Base-by-base conservation (phyloP, 2,329 filamentous ascomycete species). In the Verticillium nonalfalfae region DNA sequence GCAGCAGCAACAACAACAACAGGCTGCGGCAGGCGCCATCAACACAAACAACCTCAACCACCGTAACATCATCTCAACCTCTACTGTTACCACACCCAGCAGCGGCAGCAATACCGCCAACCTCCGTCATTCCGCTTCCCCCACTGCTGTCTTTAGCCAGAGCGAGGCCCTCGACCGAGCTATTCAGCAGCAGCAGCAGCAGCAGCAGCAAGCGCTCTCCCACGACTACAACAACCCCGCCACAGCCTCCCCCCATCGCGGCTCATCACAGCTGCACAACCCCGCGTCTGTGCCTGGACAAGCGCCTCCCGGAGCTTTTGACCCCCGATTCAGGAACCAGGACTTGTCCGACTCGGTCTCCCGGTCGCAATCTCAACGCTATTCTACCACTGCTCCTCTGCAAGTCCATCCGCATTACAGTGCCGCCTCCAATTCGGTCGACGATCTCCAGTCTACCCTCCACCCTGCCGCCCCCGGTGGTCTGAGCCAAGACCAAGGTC, bases 321-420 rank as follows among this genome's bases (percentile, higher is more conserved):
- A 76, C 61, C 68, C 70, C 60, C 72, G 72, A 58, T 74, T 74
- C 58, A 75, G 58, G 73, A 72, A 66, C 66, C 71, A 73, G 60
- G 81, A 84, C 64, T 82, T 79, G 65, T 73, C 73, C 61, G 79
- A 82, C 65, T 72, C 77, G 59, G 76, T 81, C 38, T 78, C 77
- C 61, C 80, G 81, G 60, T 81, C 81, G 14, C 81, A 84, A 71
- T 83, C 80, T 64, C 79, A 82, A 64, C 79, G 79, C 67, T 82
- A 79, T 66, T 73, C 73, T 66, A 72, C 61, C 66, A 68, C 64
- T 64, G 66, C 67, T 57, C 71, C 67, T 63, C 68, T 64, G 65
- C 64, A 61, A 60, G 69, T 57, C 65, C 70, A 74, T 39, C 68
- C 71, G 36, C 71, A 74, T 58, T 77, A 76, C 67, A 66, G 69